phyloP scores from a whole-genome alignment of 1,139 yeast genomes.

The Wickerhamomyces sp. region DNA sequence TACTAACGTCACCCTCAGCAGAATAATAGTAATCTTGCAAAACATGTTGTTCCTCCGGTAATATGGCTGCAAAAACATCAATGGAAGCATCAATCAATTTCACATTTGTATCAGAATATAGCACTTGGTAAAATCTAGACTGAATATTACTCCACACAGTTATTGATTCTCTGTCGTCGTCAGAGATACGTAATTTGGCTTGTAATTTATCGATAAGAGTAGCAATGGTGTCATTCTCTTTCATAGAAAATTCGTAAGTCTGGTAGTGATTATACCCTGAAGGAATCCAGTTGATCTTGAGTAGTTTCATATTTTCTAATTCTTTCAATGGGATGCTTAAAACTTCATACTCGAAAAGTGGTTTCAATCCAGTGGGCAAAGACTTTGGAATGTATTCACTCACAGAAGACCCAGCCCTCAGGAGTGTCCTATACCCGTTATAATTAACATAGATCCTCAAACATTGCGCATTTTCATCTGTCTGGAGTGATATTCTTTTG shows the following conservation, averaged over 20 bases:
- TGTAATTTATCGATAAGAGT: slow-evolving; percentile 57
- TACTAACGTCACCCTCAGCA: slow-evolving; percentile 19
- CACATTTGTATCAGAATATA: slow-evolving; percentile 27
- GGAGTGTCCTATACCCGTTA: slow-evolving; percentile 45
- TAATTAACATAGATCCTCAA: slow-evolving; percentile 62
- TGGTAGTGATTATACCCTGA: slow-evolving; percentile 62
- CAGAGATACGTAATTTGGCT: slow-evolving; percentile 48
- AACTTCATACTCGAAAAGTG: slow-evolving; percentile 66
- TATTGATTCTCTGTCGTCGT: slow-evolving; percentile 45
- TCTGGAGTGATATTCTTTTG: slow-evolving; percentile 46
- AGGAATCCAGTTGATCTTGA: slow-evolving; percentile 62
- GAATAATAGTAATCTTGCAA: slow-evolving; percentile 15
- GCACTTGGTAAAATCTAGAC: slow-evolving; percentile 30
- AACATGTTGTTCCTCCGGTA: slow-evolving; percentile 33
- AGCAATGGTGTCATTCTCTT: slow-evolving; percentile 52
- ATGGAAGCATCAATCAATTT: slow-evolving; percentile 26
- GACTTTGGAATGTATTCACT: slow-evolving; percentile 42
- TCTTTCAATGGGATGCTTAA: slow-evolving; percentile 72
- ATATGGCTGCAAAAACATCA: slow-evolving; percentile 31
- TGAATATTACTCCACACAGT: slow-evolving; percentile 38
- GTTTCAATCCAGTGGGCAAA: slow-evolving; percentile 41
- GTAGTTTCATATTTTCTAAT: slow-evolving; percentile 66
- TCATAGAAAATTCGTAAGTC: slow-evolving; percentile 63
- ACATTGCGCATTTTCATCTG: slow-evolving; percentile 55
- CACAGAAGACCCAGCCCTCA: slow-evolving; percentile 31